Evolutionary conservation across 2,329 filamentous ascomycete species (phyloP).

Genomic region (Fusarium multiceps): DNA sequence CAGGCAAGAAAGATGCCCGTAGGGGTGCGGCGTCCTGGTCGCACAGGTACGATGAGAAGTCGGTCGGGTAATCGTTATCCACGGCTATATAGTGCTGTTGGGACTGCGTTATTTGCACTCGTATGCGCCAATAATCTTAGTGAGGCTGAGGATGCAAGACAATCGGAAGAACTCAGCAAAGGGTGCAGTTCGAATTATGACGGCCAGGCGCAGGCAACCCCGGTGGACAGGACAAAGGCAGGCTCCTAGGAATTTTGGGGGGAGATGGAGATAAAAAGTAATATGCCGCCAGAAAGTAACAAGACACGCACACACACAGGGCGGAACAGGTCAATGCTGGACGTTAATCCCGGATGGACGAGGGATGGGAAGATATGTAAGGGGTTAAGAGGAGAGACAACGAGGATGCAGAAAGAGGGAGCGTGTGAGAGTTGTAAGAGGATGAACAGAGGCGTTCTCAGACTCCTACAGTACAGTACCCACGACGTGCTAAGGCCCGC

Average conservation of each 20-base stretch:
- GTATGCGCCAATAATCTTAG: constrained; percentile 31
- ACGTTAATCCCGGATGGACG: constrained; percentile 33
- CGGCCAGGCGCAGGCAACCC: constrained; percentile 35
- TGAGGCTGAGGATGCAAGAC: constrained; percentile 46
- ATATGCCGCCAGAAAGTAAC: constrained; percentile 18
- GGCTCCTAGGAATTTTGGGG: constrained; percentile 14
- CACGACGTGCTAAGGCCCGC: constrained; percentile 32
- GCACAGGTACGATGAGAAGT: constrained; percentile 37
- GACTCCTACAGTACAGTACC: constrained; percentile 35
- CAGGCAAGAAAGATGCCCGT: constrained; percentile 22
- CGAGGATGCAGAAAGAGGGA: constrained; percentile 29
- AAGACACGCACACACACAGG: constrained; percentile 18
- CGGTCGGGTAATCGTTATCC: constrained; percentile 34
- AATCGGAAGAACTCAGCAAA: constrained; percentile 29
- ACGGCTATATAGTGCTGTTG: constrained; percentile 27
- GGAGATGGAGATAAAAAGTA: constrained; percentile 41
- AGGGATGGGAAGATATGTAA: constrained; percentile 34
- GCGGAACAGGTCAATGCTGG: constrained; percentile 26
- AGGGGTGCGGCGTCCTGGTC: constrained; percentile 29
- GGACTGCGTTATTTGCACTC: constrained; percentile 31
- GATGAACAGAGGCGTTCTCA: constrained; percentile 43
- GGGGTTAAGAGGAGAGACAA: constrained; percentile 31
- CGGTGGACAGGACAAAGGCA: constrained; percentile 15
- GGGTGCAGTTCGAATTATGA: constrained; percentile 40
- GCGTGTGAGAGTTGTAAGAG: constrained; percentile 39